Base-by-base conservation (phyloP, 768 basidiomycete genomes). In the Hortiboletus campestris region DNA sequence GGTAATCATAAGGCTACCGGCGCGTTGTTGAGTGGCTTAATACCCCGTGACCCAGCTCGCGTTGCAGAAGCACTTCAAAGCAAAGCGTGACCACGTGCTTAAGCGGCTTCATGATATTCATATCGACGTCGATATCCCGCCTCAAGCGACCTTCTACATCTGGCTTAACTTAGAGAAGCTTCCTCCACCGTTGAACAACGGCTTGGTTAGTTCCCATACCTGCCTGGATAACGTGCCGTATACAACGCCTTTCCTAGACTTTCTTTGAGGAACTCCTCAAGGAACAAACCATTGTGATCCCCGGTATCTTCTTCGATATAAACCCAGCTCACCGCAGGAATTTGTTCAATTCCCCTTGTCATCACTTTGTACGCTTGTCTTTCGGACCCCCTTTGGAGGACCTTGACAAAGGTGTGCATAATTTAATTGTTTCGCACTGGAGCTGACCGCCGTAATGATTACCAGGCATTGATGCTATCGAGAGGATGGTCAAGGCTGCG, bases 241-340 rank as follows among this genome's bases (percentile, higher is more conserved):
- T 50, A 22, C 19, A 40, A 56, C 49, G 12, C 2, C n/a, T 20
- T 49, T 55, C 22, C 29, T 47, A 86, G 83, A 91, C 90, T 6
- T 96, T 98, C 83, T 98, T 98, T 67, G 94, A 96, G 66, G 94
- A 94, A 72, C 76, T 94, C 42, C 79, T 96, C 50, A 96, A 94
- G 73, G 89, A 91, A 72, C 81, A 91, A 72, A 89, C 91, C 11
- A 94, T 94, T 60, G 89, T 92, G 51, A 91, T 94, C 45, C 92
- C 93, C 6, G 94, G 94, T 12, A 90, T 90, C 62, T 94, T 93
- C 78, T 93, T 93, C 61, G 89, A 91, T 63, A 88, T 90, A 67
- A 66, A 79, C 71, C 89, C 89, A 22, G 55, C 88, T 16, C 88
- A 94, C 62, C 85, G 93, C 62, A 83, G 94, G 58, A 92, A 96